Percentiles rank a stretch among this genome's conserved stretches.
These are phyloP conservation scores for Apiotrichum montevideense DNA, from an alignment of 1,284 basidiomycete genomes.

Conservation along the genomic window DNA sequence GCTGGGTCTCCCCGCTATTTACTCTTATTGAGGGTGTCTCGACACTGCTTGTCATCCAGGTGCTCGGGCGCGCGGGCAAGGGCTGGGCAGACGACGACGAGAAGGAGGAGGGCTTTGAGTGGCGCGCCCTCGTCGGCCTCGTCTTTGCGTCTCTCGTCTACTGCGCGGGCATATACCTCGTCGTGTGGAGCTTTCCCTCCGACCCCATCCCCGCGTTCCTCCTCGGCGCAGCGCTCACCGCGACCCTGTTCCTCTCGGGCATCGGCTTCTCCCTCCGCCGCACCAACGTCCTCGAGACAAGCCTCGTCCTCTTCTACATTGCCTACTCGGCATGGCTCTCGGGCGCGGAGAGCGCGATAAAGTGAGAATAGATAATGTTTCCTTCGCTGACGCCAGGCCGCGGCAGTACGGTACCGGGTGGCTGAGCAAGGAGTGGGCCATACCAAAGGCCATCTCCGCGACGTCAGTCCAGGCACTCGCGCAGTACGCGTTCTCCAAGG, in stretches of 20 bases:
- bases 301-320: conserved; percentile 74
- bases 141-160: conserved; percentile 43
- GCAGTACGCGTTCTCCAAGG: conserved; percentile 21
- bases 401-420: conserved; percentile 40
- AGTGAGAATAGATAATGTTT: conserved; percentile 27
- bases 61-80: conserved; percentile 44
- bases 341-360: conserved; percentile 42
- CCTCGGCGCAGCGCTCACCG: conserved; percentile 42
- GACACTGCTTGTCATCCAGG: conserved; percentile 44
- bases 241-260: conserved; percentile 69
- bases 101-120: conserved; percentile 43
- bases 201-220: conserved; percentile 38
- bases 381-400: conserved; percentile 24
- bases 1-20: conserved; percentile 46
- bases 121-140: conserved; percentile 44
- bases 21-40: conserved; percentile 45
- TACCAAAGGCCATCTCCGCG: conserved; percentile 11
- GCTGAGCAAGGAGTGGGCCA: conserved; percentile 25
- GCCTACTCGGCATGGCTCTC: conserved; percentile 52
- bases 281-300: conserved; percentile 89
- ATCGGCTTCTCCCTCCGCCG: conserved; percentile 82
- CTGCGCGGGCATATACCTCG: conserved; percentile 40
- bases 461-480: conserved; percentile 22
- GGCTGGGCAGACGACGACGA: conserved; percentile 48
- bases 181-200: conserved; percentile 29